These are phyloP conservation scores for Kwoniella botswanensis DNA, from an alignment of 768 basidiomycete species.

Conservation along the genomic window DNA sequence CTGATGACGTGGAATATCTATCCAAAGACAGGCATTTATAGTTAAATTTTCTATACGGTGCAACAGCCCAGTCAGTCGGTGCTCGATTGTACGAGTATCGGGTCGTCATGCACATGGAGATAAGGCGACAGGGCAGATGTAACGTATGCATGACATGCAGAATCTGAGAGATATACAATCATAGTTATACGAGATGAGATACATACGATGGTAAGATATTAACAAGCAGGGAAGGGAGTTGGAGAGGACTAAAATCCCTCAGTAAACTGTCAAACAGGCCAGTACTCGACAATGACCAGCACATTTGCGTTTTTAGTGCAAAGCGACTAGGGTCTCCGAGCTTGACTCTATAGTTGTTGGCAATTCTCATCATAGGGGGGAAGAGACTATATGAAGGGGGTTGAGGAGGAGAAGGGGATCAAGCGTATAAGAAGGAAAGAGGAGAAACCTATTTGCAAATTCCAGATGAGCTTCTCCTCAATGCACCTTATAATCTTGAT, in stretches of 20 bases:
- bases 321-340: slow-evolving; percentile 36
- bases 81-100: too few species aligned
- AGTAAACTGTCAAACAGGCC: slow-evolving; percentile 38
- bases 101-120: too few species aligned
- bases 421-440: slow-evolving; percentile 14
- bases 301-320: slow-evolving; percentile 18
- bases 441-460: slow-evolving; percentile 5
- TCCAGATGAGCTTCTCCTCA: not conserved
- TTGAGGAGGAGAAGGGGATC: too few species aligned
- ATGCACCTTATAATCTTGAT: slow-evolving; percentile 7
- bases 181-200: too few species aligned
- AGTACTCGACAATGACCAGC: slow-evolving; percentile 34
- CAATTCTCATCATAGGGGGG: slow-evolving; percentile 32
- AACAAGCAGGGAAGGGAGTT: too few species aligned
- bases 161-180: too few species aligned
- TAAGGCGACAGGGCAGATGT: too few species aligned
- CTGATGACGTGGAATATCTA: slow-evolving; percentile 9
- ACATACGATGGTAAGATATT: too few species aligned
- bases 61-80: too few species aligned
- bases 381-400: not conserved
- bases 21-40: not conserved
- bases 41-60: not conserved
- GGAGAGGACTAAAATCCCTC: slow-evolving; percentile 12
- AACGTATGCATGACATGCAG: too few species aligned
- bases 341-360: slow-evolving; percentile 37